Percentiles rank a stretch among this genome's conserved stretches.
These are phyloP conservation scores for Filobasidium floriforme DNA, from an alignment of 768 basidiomycete genomes.

Conservation along the genomic window DNA sequence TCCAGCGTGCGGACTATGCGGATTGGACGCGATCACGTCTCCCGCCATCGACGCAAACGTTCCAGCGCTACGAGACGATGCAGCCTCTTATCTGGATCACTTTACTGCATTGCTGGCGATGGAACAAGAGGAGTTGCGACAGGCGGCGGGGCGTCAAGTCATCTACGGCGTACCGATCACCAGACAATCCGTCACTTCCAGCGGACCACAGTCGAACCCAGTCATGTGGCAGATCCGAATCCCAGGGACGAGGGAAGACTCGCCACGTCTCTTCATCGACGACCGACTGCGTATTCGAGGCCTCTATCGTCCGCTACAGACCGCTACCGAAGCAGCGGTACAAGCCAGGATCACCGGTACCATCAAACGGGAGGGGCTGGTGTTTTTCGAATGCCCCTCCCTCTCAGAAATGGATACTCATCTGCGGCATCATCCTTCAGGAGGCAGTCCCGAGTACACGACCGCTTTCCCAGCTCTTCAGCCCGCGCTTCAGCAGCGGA, in stretches of 20 bases:
- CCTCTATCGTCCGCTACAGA: slow-evolving; percentile 24
- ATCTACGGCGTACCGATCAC: slow-evolving; percentile 15
- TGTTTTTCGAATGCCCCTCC: slow-evolving; percentile 30
- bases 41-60: background rate
- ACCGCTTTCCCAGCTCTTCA: too few species aligned
- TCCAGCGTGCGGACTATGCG: background rate
- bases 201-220: slow-evolving; percentile 16
- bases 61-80: background rate
- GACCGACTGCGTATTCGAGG: slow-evolving; percentile 41
- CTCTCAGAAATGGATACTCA: slow-evolving; percentile 11
- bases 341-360: slow-evolving; percentile 39
- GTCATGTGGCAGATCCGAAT: slow-evolving; percentile 29
- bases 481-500: too few species aligned
- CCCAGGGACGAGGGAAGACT: slow-evolving; percentile 43
- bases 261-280: slow-evolving; percentile 40
- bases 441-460: too few species aligned
- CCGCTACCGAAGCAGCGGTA: slow-evolving; percentile 29
- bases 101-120: slow-evolving; percentile 28
- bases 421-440: slow-evolving; percentile 13
- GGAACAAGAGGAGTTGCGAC: slow-evolving; percentile 22
- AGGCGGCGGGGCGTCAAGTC: slow-evolving; percentile 14
- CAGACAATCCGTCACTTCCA: slow-evolving; percentile 3
- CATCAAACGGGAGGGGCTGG: slow-evolving; percentile 33
- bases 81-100: slow-evolving; percentile 24
- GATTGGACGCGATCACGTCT: background rate